Evolutionary conservation across 2,329 filamentous ascomycete genomes (phyloP), one percentile per base, ranked within the genome.

Genomic region (Xylaria sp.): DNA sequence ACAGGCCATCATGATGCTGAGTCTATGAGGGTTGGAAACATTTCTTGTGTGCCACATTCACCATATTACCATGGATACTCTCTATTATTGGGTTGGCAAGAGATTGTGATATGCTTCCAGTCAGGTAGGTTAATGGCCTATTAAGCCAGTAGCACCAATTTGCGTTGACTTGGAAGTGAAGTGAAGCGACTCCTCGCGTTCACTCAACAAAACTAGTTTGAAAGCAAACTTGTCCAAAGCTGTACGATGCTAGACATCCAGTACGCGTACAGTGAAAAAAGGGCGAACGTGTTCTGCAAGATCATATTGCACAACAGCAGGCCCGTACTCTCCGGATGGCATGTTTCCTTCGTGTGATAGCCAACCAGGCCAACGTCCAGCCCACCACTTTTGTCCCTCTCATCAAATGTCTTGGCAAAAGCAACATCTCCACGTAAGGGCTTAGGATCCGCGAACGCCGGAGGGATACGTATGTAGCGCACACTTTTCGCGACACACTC

Each of bases 301-400:
- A 68, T 68, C 62, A 62, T 62, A 68, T 61, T 39, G 66, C 58
- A 62, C 66, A 60, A 44, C 63, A 65, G 62, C 47, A 56, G 27
- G 44, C 50, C 49, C 39, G 31, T 53, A 45, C 36, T 54, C 55
- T 60, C 38, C 39, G 47, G 53, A 25, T 22, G 36, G 29, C 47
- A 56, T 56, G 11, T 39, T 47, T 47, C 44, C 55, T 42, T 63
- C 45, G 63, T 25, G 45, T 55, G 29, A 49, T 55, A 25, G 56
- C 54, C 51, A 54, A 51, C 61, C 55, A 36, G 50, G 39, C 59
- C 53, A 22, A 49, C 36, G 25, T 66, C 51, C 47, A 58, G 33
- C 49, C 60, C 55, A 44, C 60, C 66, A 59, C 42, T 50, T 6
- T 15, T 22, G 3, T 11, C 63, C 49, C 39, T 50, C 65, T n/a